A percentile compares a stretch with the other conserved stretches of the same genome.
Evolutionary conservation across 2,329 filamentous ascomycete genomes (phyloP).

Genomic region (Nemania bipapillata): DNA sequence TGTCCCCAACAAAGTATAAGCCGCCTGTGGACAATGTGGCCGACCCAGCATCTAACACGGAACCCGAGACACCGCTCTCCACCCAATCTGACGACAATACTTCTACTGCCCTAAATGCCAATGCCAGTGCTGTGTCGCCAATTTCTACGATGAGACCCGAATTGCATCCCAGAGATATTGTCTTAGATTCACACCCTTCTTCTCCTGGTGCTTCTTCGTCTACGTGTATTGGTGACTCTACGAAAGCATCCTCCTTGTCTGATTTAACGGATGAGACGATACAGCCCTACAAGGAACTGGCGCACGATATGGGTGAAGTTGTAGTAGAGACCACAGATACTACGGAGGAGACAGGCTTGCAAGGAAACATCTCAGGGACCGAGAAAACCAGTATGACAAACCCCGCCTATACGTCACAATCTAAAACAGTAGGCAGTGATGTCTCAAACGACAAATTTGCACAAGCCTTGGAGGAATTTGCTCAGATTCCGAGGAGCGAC

Average conservation of each 20-base stretch:
- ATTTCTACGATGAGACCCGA: constrained; percentile 56
- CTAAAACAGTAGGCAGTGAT: constrained; percentile 37
- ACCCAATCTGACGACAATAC: constrained; percentile 50
- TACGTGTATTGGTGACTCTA: constrained; percentile 69
- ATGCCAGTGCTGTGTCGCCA: constrained; percentile 65
- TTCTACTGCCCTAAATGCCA: constrained; percentile 59
- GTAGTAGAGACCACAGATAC: constrained; percentile 25
- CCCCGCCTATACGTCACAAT: constrained; percentile 29
- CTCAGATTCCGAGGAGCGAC: constrained; percentile 41
- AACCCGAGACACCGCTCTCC: constrained; percentile 44
- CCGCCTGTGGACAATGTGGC: constrained; percentile 41
- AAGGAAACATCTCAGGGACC: constrained; percentile 19
- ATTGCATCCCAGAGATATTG: constrained; percentile 59
- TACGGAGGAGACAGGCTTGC: constrained; percentile 27
- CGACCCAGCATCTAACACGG: constrained; percentile 41
- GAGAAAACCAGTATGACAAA: constrained; percentile 25
- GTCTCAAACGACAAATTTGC: constrained; percentile 39
- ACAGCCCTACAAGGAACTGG: constrained; percentile 54
- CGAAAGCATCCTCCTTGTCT: constrained; percentile 71
- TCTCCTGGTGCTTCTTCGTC: constrained; percentile 63
- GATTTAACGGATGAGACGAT: constrained; percentile 71
- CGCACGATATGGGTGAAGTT: constrained; percentile 28
- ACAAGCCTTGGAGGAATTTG: constrained; percentile 41
- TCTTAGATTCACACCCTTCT: constrained; percentile 67
- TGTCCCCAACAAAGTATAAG: constrained; percentile 41